These are phyloP conservation scores for Coemansia sp. DNA, from an alignment of 192 early-diverging fungal species.

Conservation along the genomic window DNA sequence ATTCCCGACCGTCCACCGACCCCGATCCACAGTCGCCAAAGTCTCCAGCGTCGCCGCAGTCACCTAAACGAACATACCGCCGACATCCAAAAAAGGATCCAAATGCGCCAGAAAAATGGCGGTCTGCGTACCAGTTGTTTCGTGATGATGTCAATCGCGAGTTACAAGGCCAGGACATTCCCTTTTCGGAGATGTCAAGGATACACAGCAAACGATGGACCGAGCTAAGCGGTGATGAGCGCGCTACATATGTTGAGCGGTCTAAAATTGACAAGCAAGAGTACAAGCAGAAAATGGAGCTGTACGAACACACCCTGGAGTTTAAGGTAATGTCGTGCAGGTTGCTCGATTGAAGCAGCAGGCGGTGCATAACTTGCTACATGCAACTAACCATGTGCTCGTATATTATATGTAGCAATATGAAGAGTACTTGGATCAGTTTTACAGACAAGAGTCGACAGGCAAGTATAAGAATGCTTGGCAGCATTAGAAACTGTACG, in stretches of 20 bases:
- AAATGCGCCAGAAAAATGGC: constrained; percentile 50
- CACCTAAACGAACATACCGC: constrained; percentile 39
- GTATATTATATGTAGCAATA: constrained; percentile 31
- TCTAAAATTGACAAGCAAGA: constrained; percentile 40
- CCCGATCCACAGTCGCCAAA: constrained; percentile 11
- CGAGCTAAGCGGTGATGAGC: constrained; percentile 23
- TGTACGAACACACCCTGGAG: constrained; percentile 36
- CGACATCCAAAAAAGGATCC: constrained; percentile 51
- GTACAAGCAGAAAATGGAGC: constrained; percentile 33
- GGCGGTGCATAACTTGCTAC: background rate
- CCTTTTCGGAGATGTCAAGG: constrained; percentile 51
- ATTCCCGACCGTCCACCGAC: constrained; percentile 13
- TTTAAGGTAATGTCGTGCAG: constrained; percentile 23
- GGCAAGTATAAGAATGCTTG: constrained; percentile 22
- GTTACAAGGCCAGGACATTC: constrained; percentile 38
- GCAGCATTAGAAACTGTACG: background rate
- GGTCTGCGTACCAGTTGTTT: constrained; percentile 53
- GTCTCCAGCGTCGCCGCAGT: constrained; percentile 15
- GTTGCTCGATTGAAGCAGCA: background rate
- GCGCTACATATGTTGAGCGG: constrained; percentile 28
- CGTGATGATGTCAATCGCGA: constrained; percentile 51
- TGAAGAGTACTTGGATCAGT: constrained; percentile 41
- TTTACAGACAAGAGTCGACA: constrained; percentile 46
- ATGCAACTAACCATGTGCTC: background rate
- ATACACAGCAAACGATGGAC: constrained; percentile 51